Evolutionary conservation across 1,284 basidiomycete genomes (phyloP).

Genomic region (Stereum hirsutum): DNA sequence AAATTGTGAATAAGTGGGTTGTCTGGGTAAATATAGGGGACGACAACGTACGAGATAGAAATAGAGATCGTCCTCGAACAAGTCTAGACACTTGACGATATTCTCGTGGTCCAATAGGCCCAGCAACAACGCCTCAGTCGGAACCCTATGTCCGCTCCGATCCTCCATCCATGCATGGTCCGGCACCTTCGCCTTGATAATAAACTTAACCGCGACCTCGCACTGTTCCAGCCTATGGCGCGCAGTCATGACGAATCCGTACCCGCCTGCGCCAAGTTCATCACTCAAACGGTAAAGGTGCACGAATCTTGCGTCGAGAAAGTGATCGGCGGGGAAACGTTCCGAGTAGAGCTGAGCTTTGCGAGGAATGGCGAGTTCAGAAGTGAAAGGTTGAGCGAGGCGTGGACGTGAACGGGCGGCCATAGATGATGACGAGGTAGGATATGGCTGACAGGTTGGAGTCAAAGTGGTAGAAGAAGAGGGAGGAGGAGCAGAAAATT

Average conservation of each 20-base stretch:
- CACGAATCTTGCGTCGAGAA: slow-evolving; percentile 60
- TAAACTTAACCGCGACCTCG: slow-evolving; percentile 91
- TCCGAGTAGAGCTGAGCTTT: slow-evolving; percentile 33
- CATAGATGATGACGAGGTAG: too few relatives aligned
- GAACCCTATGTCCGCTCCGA: slow-evolving; percentile 49
- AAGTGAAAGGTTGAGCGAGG: neutral
- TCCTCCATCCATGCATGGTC: slow-evolving; percentile 75
- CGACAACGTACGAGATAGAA: slow-evolving; percentile 67
- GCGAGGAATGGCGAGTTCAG: slow-evolving; percentile 5
- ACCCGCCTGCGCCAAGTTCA: slow-evolving; percentile 86
- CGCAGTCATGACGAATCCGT: slow-evolving; percentile 87
- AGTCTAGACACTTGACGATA: slow-evolving; percentile 75
- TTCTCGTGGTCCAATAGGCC: slow-evolving; percentile 69
- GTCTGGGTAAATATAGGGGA: neutral
- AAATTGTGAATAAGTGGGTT: slow-evolving; percentile 1
- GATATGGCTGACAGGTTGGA: too few relatives aligned
- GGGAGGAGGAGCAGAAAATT: too few relatives aligned
- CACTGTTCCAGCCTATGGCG: slow-evolving; percentile 39
- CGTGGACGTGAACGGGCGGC: neutral
- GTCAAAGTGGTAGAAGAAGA: too few relatives aligned
- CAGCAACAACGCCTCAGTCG: slow-evolving; percentile 77
- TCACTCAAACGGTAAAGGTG: slow-evolving; percentile 60
- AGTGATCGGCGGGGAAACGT: slow-evolving; percentile 54
- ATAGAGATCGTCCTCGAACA: slow-evolving; percentile 77
- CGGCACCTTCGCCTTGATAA: slow-evolving; percentile 79